Percentiles rank a stretch among this genome's conserved stretches.
Conservation (phyloP, 257 asterid genomes). For the Solanum neorickii region DNA sequence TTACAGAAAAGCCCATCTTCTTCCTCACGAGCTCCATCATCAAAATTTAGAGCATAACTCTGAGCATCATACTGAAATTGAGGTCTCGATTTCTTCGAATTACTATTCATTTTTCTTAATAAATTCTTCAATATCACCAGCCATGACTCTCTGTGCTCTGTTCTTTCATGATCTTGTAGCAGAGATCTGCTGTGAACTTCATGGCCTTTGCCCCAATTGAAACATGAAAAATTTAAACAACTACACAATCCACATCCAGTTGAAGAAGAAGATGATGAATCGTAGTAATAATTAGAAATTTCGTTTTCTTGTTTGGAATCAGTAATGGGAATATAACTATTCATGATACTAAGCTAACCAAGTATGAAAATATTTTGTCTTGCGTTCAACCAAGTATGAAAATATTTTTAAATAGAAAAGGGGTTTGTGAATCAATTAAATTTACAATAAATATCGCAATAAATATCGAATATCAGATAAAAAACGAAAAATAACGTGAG, state of each 20-base stretch:
- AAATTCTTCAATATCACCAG: constrained; percentile 15
- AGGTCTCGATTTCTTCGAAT: constrained; percentile 8
- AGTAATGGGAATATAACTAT: not conserved
- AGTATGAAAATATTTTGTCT: too few species aligned
- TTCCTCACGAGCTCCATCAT: constrained; percentile 14
- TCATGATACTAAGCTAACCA: not conserved
- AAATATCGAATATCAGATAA: too few species aligned
- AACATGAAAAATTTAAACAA: not conserved
- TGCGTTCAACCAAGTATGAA: too few species aligned
- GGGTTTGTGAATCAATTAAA: too few species aligned
- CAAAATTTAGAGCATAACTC: constrained; percentile 65
- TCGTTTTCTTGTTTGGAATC: not conserved
- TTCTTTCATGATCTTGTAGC: not conserved
- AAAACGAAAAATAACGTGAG: too few species aligned
- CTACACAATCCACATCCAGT: not conserved
- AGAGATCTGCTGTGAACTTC: not conserved
- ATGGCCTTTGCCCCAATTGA: not conserved
- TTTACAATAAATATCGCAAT: too few species aligned
- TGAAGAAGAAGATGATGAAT: not conserved
- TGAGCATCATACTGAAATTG: constrained; percentile 49
- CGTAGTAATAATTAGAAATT: not conserved
- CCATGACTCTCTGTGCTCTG: constrained; percentile 14
- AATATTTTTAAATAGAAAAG: too few species aligned
- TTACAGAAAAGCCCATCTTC: constrained; percentile 25
- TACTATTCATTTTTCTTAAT: constrained; percentile 3